phyloP scores from a whole-genome alignment of 139 green algal genomes.

The Volvox reticuliferus region DNA sequence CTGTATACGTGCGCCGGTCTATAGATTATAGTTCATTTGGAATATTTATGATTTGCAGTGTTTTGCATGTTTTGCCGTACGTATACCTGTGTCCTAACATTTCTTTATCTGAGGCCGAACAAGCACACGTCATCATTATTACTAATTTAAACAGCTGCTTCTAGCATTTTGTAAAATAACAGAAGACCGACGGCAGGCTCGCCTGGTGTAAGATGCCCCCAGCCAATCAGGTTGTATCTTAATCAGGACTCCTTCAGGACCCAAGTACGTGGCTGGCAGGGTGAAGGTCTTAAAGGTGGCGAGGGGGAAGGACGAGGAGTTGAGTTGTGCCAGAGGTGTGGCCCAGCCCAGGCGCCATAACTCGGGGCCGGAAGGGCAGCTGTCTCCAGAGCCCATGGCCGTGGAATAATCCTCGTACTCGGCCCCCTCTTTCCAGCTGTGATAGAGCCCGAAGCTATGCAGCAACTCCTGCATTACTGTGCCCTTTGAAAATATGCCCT shows the following conservation, averaged over 20 bases:
- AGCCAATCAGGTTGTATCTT: conserved; percentile 24
- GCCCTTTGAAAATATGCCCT: conserved; percentile 19
- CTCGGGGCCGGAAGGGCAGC: conserved; percentile 28
- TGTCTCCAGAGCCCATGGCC: not conserved
- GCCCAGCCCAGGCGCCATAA: conserved; percentile 31
- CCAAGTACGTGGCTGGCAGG: conserved; percentile 18
- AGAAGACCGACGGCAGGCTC: not conserved
- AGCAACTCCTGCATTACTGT: conserved; percentile 1
- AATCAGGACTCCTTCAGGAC: not conserved
- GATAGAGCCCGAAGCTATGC: conserved; percentile 9
- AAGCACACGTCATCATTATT: not conserved
- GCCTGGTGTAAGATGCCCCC: conserved; percentile 2
- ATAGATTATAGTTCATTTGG: too few species aligned
- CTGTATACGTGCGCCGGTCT: too few species aligned
- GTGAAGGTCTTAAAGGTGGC: not conserved
- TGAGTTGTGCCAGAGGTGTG: not conserved
- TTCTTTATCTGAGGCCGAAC: not conserved
- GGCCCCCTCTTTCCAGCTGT: not conserved
- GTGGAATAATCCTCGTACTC: conserved; percentile 1
- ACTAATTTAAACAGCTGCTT: not conserved
- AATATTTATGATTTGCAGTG: too few species aligned
- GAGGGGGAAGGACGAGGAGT: not conserved
- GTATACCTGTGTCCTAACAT: too few species aligned
- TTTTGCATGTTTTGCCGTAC: too few species aligned
- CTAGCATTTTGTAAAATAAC: not conserved